These are phyloP conservation scores for Melaleuca alternifolia DNA, from an alignment of 345 rosid genomes.

Conservation along the genomic window DNA sequence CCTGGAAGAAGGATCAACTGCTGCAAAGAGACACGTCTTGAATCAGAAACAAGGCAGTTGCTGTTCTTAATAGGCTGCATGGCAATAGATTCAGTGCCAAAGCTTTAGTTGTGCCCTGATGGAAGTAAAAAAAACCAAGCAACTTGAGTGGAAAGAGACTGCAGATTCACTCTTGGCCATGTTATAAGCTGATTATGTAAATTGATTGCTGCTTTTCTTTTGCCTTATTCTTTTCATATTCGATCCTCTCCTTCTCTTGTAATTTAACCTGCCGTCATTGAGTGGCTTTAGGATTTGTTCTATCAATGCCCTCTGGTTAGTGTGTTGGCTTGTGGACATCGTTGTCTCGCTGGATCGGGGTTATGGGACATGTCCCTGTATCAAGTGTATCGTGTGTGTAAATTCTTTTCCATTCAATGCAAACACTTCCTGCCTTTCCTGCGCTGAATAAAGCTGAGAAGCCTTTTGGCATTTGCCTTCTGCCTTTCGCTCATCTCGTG, in stretches of 20 bases:
- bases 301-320: background rate
- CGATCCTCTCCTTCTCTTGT: background rate
- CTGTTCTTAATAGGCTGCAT: constrained; percentile 24
- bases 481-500: background rate
- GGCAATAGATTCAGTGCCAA: background rate
- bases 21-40: constrained; percentile 56
- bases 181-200: background rate
- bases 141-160: background rate
- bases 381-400: background rate
- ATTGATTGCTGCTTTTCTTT: background rate
- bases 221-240: background rate
- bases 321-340: background rate
- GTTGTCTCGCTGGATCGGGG: background rate
- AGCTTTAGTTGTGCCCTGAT: background rate
- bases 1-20: constrained; percentile 77
- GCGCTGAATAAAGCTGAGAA: background rate
- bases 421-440: background rate
- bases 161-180: background rate
- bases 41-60: constrained; percentile 64
- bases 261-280: background rate
- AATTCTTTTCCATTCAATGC: background rate
- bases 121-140: background rate
- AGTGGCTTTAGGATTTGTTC: background rate
- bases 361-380: background rate
- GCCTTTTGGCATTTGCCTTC: background rate